Evolutionary conservation across 2,329 filamentous ascomycete species (phyloP), one percentile per base, ranked within the genome.

Genomic region (Aureobasidium subglaciale): DNA sequence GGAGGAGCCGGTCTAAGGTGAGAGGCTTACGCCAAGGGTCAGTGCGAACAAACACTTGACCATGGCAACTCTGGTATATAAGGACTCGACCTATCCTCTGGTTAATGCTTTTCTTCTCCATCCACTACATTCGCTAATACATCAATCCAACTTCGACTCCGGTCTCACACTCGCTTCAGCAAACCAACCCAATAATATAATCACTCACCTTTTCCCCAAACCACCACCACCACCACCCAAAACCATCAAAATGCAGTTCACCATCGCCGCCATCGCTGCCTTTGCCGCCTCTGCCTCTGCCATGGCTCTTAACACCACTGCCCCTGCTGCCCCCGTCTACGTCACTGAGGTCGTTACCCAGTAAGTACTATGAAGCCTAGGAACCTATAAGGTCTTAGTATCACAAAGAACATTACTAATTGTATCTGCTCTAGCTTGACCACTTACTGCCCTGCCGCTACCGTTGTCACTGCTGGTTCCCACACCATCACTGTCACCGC

Each of bases 181-280:
- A 56, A n/a, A 37, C 24, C 29, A 34, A 46, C 13, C 42, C 35
- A 27, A 41, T 56, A 56, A 56, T 56, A 52, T 40, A 56, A 48
- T 41, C 27, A 13, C 10, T 41, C 42, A 20, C 16, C 52, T 46
- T 55, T 46, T 54, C 8, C 35, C 22, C 30, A 22, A 22, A 37
- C 34, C 42, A 56, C 18, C 42, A 46, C 32, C 52, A 38, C 53
- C 42, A 56, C 11, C n/a, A n/a, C 35, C 25, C 24, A 40, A 49
- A 18, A 35, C 22, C 29, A 61, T 68, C 73, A 77, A 71, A 60
- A 79, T 79, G 76, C 75, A 74, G 71, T 75, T 76, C 73, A 70
- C 75, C 61, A 62, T 59, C 53, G 58, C 59, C 70, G 56, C 56
- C 42, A 57, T 61, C 50, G 59, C 61, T 56, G 68, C 70, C 62